phyloP scores from a whole-genome alignment of 2,329 filamentous ascomycete genomes.

The Alternaria sp. region DNA sequence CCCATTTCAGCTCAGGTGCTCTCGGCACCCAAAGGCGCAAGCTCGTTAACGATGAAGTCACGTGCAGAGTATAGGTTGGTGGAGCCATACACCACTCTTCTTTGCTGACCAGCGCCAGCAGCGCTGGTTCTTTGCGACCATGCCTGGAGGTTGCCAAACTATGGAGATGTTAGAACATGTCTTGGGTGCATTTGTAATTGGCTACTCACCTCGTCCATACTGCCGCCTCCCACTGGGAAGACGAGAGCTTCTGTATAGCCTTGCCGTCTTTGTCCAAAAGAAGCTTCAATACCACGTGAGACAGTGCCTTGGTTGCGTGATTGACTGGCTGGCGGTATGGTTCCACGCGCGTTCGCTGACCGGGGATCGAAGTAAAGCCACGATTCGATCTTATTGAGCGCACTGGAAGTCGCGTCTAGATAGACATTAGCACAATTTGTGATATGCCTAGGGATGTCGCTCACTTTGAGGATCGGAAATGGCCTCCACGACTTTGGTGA shows the following conservation, averaged over 20 bases:
- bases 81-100: constrained; percentile 91
- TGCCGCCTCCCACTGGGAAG: constrained; percentile 91
- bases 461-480: constrained; percentile 89
- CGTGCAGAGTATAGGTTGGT: constrained; percentile 74
- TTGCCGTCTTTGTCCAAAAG: constrained; percentile 88
- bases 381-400: constrained; percentile 93
- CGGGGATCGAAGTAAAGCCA: constrained; percentile 98
- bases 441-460: background rate
- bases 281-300: constrained; percentile 72
- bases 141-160: constrained; percentile 78
- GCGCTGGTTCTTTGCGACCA: constrained; percentile 83
- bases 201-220: constrained; percentile 93
- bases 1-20: constrained; percentile 26
- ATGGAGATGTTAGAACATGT: background rate
- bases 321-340: constrained; percentile 80
- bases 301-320: constrained; percentile 48
- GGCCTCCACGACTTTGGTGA: constrained; percentile 97
- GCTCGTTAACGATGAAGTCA: constrained; percentile 65
- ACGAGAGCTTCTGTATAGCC: constrained; percentile 90
- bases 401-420: constrained; percentile 78
- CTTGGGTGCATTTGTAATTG: background rate
- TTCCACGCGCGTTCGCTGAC: constrained; percentile 89
- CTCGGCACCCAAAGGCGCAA: constrained; percentile 64
- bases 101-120: constrained; percentile 64
- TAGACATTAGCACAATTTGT: background rate